A percentile compares a stretch with the other conserved stretches of the same genome.
Evolutionary conservation across 352 stramenopile species (phyloP).

Genomic region (Globisporangium abappressorium): DNA sequence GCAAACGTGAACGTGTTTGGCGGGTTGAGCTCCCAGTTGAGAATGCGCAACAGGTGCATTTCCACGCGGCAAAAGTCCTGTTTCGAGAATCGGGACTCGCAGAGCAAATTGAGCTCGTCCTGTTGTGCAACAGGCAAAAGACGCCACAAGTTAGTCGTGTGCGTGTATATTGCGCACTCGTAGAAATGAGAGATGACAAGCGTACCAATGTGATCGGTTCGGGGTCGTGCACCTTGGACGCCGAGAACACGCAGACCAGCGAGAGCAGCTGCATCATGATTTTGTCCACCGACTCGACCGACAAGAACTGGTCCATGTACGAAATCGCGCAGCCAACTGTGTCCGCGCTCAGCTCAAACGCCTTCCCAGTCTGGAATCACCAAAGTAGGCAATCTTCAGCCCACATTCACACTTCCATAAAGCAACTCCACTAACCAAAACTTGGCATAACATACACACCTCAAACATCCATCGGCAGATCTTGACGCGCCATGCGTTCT

Average conservation of each 20-base stretch:
- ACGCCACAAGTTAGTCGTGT: neutral
- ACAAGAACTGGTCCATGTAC: slow-evolving; percentile 75
- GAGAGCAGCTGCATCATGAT: slow-evolving; percentile 64
- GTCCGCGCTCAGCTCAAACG: slow-evolving; percentile 71
- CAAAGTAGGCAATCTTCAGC: neutral
- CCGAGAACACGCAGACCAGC: slow-evolving; percentile 72
- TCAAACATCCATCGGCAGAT: slow-evolving; percentile 83
- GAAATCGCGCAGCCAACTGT: slow-evolving; percentile 56
- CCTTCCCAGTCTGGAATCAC: slow-evolving; percentile 44
- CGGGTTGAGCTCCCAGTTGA: slow-evolving; percentile 67
- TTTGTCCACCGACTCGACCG: slow-evolving; percentile 65
- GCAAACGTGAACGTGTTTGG: slow-evolving; percentile 64
- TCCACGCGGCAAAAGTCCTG: slow-evolving; percentile 60
- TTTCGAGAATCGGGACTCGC: slow-evolving; percentile 66
- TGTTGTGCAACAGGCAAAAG: neutral
- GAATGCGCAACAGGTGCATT: slow-evolving; percentile 44
- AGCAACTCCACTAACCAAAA: neutral
- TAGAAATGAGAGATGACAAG: neutral
- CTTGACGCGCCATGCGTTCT: slow-evolving; percentile 54
- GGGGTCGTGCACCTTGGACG: slow-evolving; percentile 73
- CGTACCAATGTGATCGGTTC: slow-evolving; percentile 53
- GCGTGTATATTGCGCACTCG: neutral
- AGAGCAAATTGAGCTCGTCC: slow-evolving; percentile 75
- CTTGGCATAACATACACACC: slow-evolving; percentile 1
- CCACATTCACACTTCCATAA: neutral